phyloP scores from a whole-genome alignment of 2,329 filamentous ascomycete genomes.

The Sporothrix protearum region DNA sequence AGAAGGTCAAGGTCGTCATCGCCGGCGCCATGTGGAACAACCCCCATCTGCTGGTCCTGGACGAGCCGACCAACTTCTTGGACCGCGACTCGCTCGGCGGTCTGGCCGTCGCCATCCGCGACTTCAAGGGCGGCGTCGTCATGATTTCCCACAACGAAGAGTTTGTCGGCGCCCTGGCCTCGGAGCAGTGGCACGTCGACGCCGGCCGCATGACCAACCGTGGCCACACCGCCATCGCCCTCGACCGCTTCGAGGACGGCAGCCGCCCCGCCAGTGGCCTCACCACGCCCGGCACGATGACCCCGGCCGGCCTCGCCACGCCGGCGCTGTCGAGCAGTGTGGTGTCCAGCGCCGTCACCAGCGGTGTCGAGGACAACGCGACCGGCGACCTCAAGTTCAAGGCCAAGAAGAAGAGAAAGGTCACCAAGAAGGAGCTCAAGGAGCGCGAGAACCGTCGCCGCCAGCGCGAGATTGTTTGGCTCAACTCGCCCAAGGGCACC shows the following conservation, averaged over 20 bases:
- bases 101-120: constrained; percentile 93
- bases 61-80: constrained; percentile 99
- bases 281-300: constrained; percentile 44
- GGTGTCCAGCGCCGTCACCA: constrained; percentile 65
- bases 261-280: constrained; percentile 53
- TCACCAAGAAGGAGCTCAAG: constrained; percentile 94
- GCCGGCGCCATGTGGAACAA: constrained; percentile 99
- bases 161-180: constrained; percentile 92
- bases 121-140: constrained; percentile 96
- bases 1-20: constrained; percentile 98
- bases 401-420: constrained; percentile 94
- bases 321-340: constrained; percentile 55
- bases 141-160: constrained; percentile 99
- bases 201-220: constrained; percentile 84
- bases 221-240: constrained; percentile 67
- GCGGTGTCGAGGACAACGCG: constrained; percentile 74
- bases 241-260: constrained; percentile 81
- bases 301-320: constrained; percentile 47
- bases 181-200: constrained; percentile 92
- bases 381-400: constrained; percentile 71
- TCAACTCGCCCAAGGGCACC: constrained; percentile 82
- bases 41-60: constrained; percentile 91
- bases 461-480: constrained; percentile 79
- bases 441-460: constrained; percentile 83
- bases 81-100: constrained; percentile 96